These are phyloP conservation scores for Alternaria viburni DNA, from an alignment of 2,329 filamentous ascomycete genomes.

Conservation along the genomic window DNA sequence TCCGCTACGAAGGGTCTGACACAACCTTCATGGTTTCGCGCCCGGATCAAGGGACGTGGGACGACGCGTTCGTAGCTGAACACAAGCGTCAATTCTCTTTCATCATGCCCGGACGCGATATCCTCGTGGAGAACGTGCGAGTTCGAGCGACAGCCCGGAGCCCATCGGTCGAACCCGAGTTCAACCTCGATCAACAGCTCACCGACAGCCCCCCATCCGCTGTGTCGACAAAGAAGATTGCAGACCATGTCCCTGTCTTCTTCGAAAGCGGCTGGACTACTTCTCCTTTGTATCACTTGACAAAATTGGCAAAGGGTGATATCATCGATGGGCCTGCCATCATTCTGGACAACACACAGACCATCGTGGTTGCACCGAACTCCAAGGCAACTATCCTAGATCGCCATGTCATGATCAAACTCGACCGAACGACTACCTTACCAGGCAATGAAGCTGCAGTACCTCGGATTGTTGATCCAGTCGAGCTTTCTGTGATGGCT, in stretches of 20 bases:
- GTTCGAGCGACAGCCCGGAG: constrained; percentile 45
- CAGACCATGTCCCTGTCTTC: constrained; percentile 18
- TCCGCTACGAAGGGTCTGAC: constrained; percentile 54
- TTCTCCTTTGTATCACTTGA: constrained; percentile 32
- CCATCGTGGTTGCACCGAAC: constrained; percentile 51
- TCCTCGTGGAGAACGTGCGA: constrained; percentile 54
- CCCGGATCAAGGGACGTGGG: constrained; percentile 42
- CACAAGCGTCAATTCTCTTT: constrained; percentile 55
- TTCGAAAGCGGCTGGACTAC: constrained; percentile 29
- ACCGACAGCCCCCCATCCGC: constrained; percentile 1
- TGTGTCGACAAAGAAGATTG: constrained; percentile 1
- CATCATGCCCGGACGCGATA: constrained; percentile 46
- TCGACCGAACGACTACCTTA: not conserved
- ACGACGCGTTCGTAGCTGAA: constrained; percentile 42
- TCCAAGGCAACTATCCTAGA: constrained; percentile 47
- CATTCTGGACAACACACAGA: constrained; percentile 53
- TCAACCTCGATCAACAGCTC: constrained; percentile 24
- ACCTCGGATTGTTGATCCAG: constrained; percentile 6
- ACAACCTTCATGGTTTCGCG: constrained; percentile 53
- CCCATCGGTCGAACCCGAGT: constrained; percentile 12
- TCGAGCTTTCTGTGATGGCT: constrained; percentile 14
- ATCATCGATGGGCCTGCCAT: constrained; percentile 38
- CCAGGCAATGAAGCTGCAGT: not conserved
- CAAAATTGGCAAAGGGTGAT: constrained; percentile 21
- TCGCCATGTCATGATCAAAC: constrained; percentile 50